These are phyloP conservation scores for Amanita subjunquillea DNA, from an alignment of 768 basidiomycete genomes.

Conservation along the genomic window DNA sequence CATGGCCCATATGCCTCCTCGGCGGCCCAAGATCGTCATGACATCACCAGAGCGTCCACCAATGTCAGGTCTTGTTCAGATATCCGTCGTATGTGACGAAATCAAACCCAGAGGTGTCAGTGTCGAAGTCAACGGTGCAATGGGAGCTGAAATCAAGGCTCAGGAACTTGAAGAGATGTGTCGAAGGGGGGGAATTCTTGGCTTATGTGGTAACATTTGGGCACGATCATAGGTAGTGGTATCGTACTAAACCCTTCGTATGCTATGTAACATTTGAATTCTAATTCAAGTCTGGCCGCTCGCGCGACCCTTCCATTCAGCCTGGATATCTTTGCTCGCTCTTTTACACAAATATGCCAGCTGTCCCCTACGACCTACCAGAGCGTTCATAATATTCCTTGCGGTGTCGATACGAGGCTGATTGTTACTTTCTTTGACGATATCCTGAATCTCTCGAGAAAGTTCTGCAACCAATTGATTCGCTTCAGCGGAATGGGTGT, in stretches of 20 bases:
- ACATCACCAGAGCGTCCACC: conserved; percentile 57
- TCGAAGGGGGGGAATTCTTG: conserved; percentile 61
- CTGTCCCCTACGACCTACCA: too few relatives aligned
- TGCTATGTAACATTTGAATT: too few relatives aligned
- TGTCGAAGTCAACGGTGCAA: conserved; percentile 48
- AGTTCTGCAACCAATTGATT: too few relatives aligned
- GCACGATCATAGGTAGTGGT: conserved; percentile 16
- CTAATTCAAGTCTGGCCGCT: too few relatives aligned
- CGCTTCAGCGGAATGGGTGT: too few relatives aligned
- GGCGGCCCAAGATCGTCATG: conserved; percentile 49
- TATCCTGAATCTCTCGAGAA: too few relatives aligned
- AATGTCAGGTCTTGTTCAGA: conserved; percentile 54
- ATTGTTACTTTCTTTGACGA: too few relatives aligned
- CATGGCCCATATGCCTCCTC: conserved; percentile 22
- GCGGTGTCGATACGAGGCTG: too few relatives aligned
- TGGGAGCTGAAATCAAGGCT: conserved; percentile 42
- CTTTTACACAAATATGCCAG: too few relatives aligned
- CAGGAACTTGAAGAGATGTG: conserved; percentile 59
- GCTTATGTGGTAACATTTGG: conserved; percentile 63
- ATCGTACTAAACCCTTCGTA: neutral
- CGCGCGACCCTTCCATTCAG: too few relatives aligned
- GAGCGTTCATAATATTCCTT: too few relatives aligned
- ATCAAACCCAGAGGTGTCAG: conserved; percentile 40
- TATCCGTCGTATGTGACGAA: conserved; percentile 54
- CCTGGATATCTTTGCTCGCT: too few relatives aligned